Evolutionary conservation across 2,329 filamentous ascomycete species (phyloP), one percentile per base, ranked within the genome.

Genomic region (Penicillium concentricum): DNA sequence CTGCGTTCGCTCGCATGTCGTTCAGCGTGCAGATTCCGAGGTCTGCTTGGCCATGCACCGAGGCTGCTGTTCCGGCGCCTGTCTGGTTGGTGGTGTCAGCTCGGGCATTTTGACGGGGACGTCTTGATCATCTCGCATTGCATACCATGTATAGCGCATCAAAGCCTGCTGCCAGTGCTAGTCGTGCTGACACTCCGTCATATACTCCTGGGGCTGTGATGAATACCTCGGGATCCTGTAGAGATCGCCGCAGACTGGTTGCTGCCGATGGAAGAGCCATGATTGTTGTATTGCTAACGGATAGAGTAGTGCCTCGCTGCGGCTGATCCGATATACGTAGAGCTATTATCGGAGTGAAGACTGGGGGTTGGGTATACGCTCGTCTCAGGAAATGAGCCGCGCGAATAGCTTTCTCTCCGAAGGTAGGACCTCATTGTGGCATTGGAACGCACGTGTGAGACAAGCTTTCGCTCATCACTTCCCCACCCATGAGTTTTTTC

Each of bases 1-100:
- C 79, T 8, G 81, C 81, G 50, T 82, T 80, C 54, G 76, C 73
- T 15, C 76, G 75, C 81, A 83, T 83, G 59, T 83, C 80, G 51
- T 80, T 76, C 15, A 82, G 66, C 7, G 79, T 78, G 46, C 78
- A 79, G 46, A 83, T 76, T 22, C 78, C 80, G 9, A 83, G 67
- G 61, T 83, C 80, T 22, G 80, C 76, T 63, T 78, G 76, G 15
- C 80, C 80, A 35, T 81, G 74, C 5, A 75, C 69, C 1, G 78
- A 81, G 49, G 77, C 77, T 7, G 77, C 76, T 1, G 79, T 82
- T 12, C 81, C 81, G 15, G 80, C 79, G 16, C 81, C 80, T 8
- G 80, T 82, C 79, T 81, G 16, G 18, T 38, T 54, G 12, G 4
- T 10, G n/a, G 32, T 47, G 38, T 43, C 12, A 52, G 49, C 26